A percentile compares a stretch with the other conserved stretches of the same genome.
Conservation (phyloP, 805 yeast genomes). For the Barnettozyma pratensis region DNA sequence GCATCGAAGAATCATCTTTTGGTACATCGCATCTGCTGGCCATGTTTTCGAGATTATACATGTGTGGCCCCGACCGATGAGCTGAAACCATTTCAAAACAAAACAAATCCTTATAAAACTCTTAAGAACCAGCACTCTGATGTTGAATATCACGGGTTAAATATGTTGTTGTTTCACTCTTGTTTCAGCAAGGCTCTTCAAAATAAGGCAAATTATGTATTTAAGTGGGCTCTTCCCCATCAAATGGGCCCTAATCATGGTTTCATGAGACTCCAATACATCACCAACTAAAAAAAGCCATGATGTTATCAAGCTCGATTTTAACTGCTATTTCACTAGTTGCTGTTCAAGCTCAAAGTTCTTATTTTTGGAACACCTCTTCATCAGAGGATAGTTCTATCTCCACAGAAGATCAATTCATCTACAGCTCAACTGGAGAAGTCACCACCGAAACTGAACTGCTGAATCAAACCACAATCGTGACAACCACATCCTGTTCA, state of each 20-base stretch:
- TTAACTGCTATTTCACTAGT: neutral
- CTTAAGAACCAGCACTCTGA: neutral
- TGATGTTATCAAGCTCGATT: too few relatives aligned
- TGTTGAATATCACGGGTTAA: too few relatives aligned
- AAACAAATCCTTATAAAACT: neutral
- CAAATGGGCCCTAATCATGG: too few relatives aligned
- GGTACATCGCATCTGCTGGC: neutral
- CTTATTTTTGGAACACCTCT: neutral
- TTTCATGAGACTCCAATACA: conserved; percentile 7
- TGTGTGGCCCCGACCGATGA: neutral
- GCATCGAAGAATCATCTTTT: neutral
- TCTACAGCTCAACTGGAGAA: neutral
- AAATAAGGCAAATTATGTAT: too few relatives aligned
- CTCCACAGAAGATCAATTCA: neutral
- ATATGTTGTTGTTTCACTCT: neutral
- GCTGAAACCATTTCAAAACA: neutral
- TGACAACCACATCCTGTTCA: conserved; percentile 29
- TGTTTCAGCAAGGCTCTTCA: neutral
- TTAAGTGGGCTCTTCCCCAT: too few relatives aligned
- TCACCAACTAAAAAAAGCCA: too few relatives aligned
- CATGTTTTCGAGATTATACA: neutral
- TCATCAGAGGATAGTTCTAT: neutral
- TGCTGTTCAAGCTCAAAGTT: neutral
- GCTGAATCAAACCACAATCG: conserved; percentile 1
- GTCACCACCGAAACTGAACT: neutral